Evolutionary conservation across 768 basidiomycete genomes (phyloP).

Genomic region (Piloderma croceum): DNA sequence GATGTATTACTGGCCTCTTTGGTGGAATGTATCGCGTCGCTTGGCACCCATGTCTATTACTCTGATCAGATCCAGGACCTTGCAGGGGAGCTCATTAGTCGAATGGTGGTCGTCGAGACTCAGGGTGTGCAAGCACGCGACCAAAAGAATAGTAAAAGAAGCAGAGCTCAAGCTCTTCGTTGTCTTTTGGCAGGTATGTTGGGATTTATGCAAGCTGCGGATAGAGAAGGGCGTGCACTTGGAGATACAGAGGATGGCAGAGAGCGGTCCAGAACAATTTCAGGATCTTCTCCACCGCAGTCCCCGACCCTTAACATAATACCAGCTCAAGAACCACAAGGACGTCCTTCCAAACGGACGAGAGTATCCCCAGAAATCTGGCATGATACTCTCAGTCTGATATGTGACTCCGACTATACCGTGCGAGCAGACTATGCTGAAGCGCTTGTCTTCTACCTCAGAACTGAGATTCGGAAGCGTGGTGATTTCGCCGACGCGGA

Average conservation of each 20-base stretch:
- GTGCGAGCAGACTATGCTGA: constrained; percentile 75
- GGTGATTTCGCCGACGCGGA: constrained; percentile 46
- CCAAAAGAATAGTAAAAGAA: constrained; percentile 33
- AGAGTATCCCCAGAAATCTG: constrained; percentile 77
- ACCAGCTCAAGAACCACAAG: constrained; percentile 22
- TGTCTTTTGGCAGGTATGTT: constrained; percentile 64
- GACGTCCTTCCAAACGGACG: constrained; percentile 50
- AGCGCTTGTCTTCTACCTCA: constrained; percentile 70
- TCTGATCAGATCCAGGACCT: constrained; percentile 95
- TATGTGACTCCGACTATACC: constrained; percentile 75
- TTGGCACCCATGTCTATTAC: constrained; percentile 91
- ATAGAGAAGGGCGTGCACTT: constrained; percentile 35
- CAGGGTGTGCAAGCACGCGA: constrained; percentile 47
- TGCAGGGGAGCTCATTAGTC: constrained; percentile 72
- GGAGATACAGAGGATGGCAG: constrained; percentile 14
- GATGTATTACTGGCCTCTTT: constrained; percentile 64
- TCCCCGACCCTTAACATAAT: constrained; percentile 24
- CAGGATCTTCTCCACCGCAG: constrained; percentile 19
- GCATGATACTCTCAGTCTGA: constrained; percentile 83
- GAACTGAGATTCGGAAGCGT: constrained; percentile 65
- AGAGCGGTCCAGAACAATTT: constrained; percentile 20
- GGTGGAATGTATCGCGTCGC: constrained; percentile 73
- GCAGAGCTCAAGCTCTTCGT: constrained; percentile 61
- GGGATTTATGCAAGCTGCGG: constrained; percentile 63
- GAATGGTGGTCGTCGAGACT: constrained; percentile 65